Evolutionary conservation across 306 rosid species (phyloP), one percentile per base, ranked within the genome.

Genomic region (Canavalia ensiformis): DNA sequence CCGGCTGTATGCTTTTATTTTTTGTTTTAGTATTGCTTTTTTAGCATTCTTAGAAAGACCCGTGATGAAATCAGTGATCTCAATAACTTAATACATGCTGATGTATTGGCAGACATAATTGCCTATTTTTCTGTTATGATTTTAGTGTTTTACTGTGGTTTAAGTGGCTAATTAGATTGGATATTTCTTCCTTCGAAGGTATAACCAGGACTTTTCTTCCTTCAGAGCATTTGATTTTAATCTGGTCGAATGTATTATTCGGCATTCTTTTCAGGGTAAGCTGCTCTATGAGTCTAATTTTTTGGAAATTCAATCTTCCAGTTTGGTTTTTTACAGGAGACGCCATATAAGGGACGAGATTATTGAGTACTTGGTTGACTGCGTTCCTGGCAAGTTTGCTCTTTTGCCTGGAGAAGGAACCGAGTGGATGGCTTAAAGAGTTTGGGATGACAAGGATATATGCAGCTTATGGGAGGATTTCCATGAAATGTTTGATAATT

Each of bases 261-360:
- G n/a, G n/a, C n/a, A n/a, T n/a, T n/a, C n/a, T n/a, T n/a, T 75
- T n/a, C n/a, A 0, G 37, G 30, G 50, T 54, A 76, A 55, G n/a
- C n/a, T n/a, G n/a, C 30, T 56, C 65, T 9, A 29, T 64, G 63
- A n/a, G 12, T 72, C 62, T n/a, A 39, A 8, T 9, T 73, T 69
- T 68, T 49, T 54, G 10, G 46, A 41, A 79, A 57, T 64, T 84
- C 42, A 68, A 68, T 76, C 58, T 35, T 46, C 50, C 5, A 5
- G 9, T 60, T 58, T 0, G 74, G 12, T 76, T 30, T 65, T 34
- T 73, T 74, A 69, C 92, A 95, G 99, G 99, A 95, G 82, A 89
- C 90, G 79, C 93, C 90, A 4, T 91, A 89, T 74, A 91, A 90
- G 81, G 97, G 98, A 78, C 88, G 94, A 37, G 97, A 95, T 6